Evolutionary conservation across 495 filamentous ascomycete genomes (phyloP).

Genomic region (Hypoxylon lenormandii): DNA sequence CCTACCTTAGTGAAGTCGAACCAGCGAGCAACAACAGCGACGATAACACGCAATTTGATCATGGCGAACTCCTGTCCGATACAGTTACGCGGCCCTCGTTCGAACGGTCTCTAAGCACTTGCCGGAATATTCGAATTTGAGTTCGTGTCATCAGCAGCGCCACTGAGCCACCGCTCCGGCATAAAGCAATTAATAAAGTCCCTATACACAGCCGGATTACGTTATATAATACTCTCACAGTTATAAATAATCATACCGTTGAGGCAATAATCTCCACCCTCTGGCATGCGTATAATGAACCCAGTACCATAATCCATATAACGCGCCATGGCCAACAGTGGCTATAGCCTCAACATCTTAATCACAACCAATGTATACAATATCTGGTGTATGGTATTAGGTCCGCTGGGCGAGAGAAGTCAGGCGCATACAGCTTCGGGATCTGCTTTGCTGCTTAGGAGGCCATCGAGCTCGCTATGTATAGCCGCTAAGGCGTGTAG

Average conservation of each 20-base stretch:
- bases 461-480: constrained; percentile 60
- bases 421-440: constrained; percentile 38
- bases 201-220: constrained; percentile 68
- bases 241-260: constrained; percentile 66
- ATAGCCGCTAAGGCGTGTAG: constrained; percentile 55
- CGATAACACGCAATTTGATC: constrained; percentile 53
- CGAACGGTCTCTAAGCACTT: constrained; percentile 65
- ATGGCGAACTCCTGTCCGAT: constrained; percentile 69
- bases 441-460: constrained; percentile 52
- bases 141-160: no score
- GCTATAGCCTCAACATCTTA: constrained; percentile 50
- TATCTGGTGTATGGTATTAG: background rate
- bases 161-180: constrained; percentile 69
- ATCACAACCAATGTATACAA: background rate
- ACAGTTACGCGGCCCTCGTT: constrained; percentile 67
- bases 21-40: constrained; percentile 55
- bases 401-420: constrained; percentile 5
- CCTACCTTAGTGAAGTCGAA: constrained; percentile 59
- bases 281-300: constrained; percentile 48
- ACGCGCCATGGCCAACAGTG: constrained; percentile 57
- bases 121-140: constrained; percentile 39
- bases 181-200: constrained; percentile 67
- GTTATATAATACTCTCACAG: constrained; percentile 66
- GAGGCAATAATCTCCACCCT: constrained; percentile 57
- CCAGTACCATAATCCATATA: constrained; percentile 48